Evolutionary conservation across 352 stramenopile species (phyloP).

Genomic region (Saprolegnia parasitica): DNA sequence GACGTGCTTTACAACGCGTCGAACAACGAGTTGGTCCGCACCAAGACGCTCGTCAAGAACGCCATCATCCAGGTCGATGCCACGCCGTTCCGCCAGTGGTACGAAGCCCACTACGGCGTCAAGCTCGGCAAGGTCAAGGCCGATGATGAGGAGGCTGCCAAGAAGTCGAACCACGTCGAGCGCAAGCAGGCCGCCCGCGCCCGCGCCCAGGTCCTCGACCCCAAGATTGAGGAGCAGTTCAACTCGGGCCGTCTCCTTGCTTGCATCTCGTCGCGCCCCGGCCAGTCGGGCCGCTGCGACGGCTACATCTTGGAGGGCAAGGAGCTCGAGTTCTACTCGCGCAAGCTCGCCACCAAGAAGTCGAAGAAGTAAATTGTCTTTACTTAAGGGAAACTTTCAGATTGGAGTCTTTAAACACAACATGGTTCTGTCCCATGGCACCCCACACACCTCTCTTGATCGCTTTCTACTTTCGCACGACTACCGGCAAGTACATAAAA

Average conservation of each 20-base stretch:
- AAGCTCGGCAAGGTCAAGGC: conserved; percentile 85
- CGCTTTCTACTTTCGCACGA: neutral
- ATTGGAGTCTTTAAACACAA: conserved; percentile 30
- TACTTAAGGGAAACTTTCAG: conserved; percentile 27
- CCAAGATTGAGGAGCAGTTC: conserved; percentile 97
- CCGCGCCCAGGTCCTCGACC: conserved; percentile 89
- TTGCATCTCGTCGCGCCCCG: conserved; percentile 96
- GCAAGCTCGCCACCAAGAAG: conserved; percentile 98
- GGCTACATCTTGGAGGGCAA: conserved; percentile 99
- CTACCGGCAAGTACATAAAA: no score
- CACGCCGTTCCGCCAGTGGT: conserved; percentile 99
- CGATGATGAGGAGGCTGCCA: conserved; percentile 76
- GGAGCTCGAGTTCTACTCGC: conserved; percentile 99
- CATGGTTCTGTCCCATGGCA: neutral
- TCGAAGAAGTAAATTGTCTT: conserved; percentile 88
- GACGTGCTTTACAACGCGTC: conserved; percentile 99
- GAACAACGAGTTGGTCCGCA: conserved; percentile 99
- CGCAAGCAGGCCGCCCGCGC: conserved; percentile 93
- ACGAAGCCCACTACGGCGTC: conserved; percentile 98
- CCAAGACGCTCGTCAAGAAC: conserved; percentile 99
- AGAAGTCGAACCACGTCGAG: conserved; percentile 91
- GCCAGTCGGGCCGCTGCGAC: conserved; percentile 97
- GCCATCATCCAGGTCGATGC: conserved; percentile 98
- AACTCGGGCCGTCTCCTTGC: conserved; percentile 93
- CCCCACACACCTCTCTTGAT: neutral